Evolutionary conservation across 208 protist genomes (phyloP), one percentile per base, ranked within the genome.

Genomic region (Crithidia expoeki): DNA sequence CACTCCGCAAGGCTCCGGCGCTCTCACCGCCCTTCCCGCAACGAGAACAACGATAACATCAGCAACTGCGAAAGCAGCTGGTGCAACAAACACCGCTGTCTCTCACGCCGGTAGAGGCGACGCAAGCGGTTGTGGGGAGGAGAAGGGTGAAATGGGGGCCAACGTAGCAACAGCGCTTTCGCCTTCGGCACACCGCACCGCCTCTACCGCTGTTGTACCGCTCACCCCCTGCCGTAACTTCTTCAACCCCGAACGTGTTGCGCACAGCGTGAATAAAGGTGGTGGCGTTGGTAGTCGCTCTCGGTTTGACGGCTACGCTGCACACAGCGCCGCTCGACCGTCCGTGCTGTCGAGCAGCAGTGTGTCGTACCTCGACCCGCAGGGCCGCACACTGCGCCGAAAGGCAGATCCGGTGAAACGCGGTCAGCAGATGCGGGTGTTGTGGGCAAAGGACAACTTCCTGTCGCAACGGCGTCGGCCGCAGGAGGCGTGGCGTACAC

Each of bases 381-480:
- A 79, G 32, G 87, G 90, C 12, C 85, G 83, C 61, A 90, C 90
- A 51, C 72, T 92, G 62, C 69, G 36, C 7, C 73, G 74, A 21
- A 67, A 62, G 47, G 72, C 87, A 0, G 90, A 95, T 68, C 85
- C 85, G 16, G 87, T 95, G 50, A 69, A 61, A 51, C 87, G 90
- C 14, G 87, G 88, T 3, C 70, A 86, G 73, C 81, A 92, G 52
- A 92, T 95, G 87, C 85, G 90, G 2, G 60, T 80, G 34, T 51
- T 92, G 25, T 95, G 90, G 88, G 62, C 64, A n/a, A 68, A 74
- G 16, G 90, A 95, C 50, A 61, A 50, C 12, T 95, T 95, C 50
- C 72, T 95, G 12, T 56, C 69, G 23, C 80, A 90, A 63, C 76
- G 80, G 5, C 52, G 71, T 32, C 60, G 66, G 16, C 67, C 74